Evolutionary conservation across 2,329 filamentous ascomycete genomes (phyloP).

Genomic region (Fusarium sulawesiense): DNA sequence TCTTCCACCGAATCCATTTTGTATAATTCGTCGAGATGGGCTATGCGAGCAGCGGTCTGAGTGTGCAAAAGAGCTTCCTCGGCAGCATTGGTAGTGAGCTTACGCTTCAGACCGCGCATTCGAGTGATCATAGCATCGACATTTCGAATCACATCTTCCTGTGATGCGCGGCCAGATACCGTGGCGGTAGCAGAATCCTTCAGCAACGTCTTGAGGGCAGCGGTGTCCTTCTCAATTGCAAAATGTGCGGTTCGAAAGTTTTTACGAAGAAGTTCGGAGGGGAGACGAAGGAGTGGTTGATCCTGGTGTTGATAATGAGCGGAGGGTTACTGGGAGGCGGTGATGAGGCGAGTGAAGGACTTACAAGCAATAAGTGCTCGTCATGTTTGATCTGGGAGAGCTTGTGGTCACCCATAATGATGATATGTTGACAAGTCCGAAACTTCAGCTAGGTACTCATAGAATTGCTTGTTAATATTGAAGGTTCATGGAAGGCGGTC

Average conservation of each 20-base stretch:
- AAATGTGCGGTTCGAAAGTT: constrained; percentile 91
- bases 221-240: constrained; percentile 77
- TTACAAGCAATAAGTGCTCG: constrained; percentile 79
- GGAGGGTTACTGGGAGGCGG: background rate
- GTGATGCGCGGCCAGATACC: constrained; percentile 69
- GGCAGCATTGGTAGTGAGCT: constrained; percentile 79
- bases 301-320: constrained; percentile 68
- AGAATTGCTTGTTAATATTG: background rate
- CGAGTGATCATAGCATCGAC: constrained; percentile 87
- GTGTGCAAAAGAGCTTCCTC: constrained; percentile 83
- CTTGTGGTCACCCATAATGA: constrained; percentile 68
- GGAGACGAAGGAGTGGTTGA: constrained; percentile 91
- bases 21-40: constrained; percentile 85
- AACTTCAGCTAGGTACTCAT: background rate
- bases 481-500: background rate
- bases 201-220: constrained; percentile 69
- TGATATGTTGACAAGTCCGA: background rate
- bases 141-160: constrained; percentile 79
- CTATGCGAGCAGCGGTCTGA: constrained; percentile 79
- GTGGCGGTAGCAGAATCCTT: constrained; percentile 75
- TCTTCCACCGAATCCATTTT: constrained; percentile 84
- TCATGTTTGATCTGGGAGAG: constrained; percentile 78
- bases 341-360: constrained; percentile 9
- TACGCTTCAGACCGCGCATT: constrained; percentile 89
- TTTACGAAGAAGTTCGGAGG: constrained; percentile 90